Evolutionary conservation across 2,329 filamentous ascomycete species (phyloP), one percentile per base, ranked within the genome.

Genomic region (Cercospora sp.): DNA sequence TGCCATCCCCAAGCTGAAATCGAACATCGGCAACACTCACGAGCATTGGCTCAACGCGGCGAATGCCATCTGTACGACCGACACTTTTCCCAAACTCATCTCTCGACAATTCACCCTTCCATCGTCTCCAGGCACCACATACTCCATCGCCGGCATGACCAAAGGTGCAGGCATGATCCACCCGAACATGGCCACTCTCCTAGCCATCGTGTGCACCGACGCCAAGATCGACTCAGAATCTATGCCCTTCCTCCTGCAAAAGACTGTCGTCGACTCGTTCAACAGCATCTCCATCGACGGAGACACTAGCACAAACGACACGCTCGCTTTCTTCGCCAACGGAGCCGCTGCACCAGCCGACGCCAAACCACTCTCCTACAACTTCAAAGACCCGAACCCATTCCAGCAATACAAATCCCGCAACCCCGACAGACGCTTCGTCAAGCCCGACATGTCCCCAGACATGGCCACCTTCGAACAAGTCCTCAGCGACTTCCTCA

Each of bases 111-210:
- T 98, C 81, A 89, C 85, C 30, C 87, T 99, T 33, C 94, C 95
- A 3, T 94, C 91, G 1, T 91, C 91, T 3, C 88, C 91, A 0
- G 85, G 85, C 18, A 84, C 88, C 60, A 89, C 90, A 78, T 99
- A 97, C 82, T 86, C 87, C 74, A 90, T 99, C 60, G 93, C 92
- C 12, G 95, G 95, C 74, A 96, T 96, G 88, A 96, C 94, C 76
- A 99, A 99, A 83, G 95, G 95, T 66, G 95, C 95, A 5, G 95
- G 95, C 77, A 99, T 99, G 95, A 97, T 99, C 79, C 94, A 97
- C 78, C 95, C 95, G 59, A 98, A 99, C 83, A 97, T 99, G 94
- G 95, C 93, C 31, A 99, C 95, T 0, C 87, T 98, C 36, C 88
- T 99, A 39, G 93, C 92, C 64, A 91, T 98, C 69, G 87, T 98